Conservation (phyloP, 1,284 basidiomycete genomes). For the Spongiforma sp. region DNA sequence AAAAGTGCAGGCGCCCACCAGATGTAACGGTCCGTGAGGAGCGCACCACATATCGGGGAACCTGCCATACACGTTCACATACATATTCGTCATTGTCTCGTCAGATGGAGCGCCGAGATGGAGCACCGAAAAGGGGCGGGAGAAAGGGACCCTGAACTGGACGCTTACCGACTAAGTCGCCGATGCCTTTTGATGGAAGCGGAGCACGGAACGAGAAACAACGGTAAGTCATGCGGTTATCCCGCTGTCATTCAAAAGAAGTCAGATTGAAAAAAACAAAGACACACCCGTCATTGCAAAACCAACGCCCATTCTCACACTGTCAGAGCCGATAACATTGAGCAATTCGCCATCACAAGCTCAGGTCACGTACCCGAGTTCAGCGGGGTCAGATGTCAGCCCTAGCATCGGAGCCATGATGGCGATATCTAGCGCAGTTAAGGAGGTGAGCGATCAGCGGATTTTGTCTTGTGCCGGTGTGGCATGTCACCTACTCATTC, state of each 20-base stretch:
- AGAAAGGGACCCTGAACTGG: neutral
- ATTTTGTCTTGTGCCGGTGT: neutral
- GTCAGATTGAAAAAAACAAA: slow-evolving; percentile 19
- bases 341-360: neutral
- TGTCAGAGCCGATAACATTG: slow-evolving; percentile 4
- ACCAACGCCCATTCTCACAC: slow-evolving; percentile 32
- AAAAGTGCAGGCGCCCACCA: neutral
- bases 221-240: slow-evolving; percentile 23
- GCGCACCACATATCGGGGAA: slow-evolving; percentile 35
- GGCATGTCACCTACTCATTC: slow-evolving; percentile 40
- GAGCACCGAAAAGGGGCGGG: too few relatives aligned
- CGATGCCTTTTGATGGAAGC: too few relatives aligned
- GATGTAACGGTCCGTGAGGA: neutral
- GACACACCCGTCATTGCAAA: slow-evolving; percentile 26
- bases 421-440: slow-evolving; percentile 18
- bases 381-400: slow-evolving; percentile 25
- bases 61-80: slow-evolving; percentile 18
- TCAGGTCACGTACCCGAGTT: slow-evolving; percentile 32
- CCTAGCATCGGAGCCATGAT: slow-evolving; percentile 32
- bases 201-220: neutral
- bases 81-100: slow-evolving; percentile 21
- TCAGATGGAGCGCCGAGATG: neutral
- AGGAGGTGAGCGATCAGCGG: neutral
- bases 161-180: neutral
- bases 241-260: too few relatives aligned